A percentile compares a stretch with the other conserved stretches of the same genome.
These are phyloP conservation scores for Dillenia suffruticosa DNA, from an alignment of 164 flowering plant species.

Conservation along the genomic window DNA sequence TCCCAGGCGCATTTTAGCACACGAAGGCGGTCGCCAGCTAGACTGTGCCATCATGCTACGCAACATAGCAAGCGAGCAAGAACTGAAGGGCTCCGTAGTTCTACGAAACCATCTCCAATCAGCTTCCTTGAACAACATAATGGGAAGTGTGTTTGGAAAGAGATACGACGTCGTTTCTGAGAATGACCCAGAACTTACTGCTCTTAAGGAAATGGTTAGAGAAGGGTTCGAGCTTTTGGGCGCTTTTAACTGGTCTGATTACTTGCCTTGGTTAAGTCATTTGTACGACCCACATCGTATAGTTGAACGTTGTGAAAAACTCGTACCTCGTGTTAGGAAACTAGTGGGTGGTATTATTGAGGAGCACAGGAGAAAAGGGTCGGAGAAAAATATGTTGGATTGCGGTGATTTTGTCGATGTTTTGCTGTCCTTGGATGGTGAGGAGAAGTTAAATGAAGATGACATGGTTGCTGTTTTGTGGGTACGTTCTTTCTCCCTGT, in stretches of 20 bases:
- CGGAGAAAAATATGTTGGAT: constrained; percentile 3
- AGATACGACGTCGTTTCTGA: constrained; percentile 21
- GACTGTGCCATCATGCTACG: constrained; percentile 42
- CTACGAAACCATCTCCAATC: constrained; percentile 44
- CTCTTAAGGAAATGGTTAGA: constrained; percentile 45
- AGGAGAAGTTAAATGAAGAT: constrained; percentile 45
- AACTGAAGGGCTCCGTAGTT: constrained; percentile 22
- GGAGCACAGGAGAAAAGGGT: constrained; percentile 20
- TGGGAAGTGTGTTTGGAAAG: constrained; percentile 65
- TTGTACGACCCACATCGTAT: constrained; percentile 49
- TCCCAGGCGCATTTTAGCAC: constrained; percentile 45
- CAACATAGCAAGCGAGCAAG: constrained; percentile 25
- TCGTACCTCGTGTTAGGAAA: constrained; percentile 53
- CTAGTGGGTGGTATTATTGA: constrained; percentile 48
- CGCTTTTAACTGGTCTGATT: constrained; percentile 71
- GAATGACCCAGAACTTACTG: constrained; percentile 16
- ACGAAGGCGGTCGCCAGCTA: constrained; percentile 36
- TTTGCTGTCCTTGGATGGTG: constrained; percentile 49
- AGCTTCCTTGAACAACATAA: constrained; percentile 59
- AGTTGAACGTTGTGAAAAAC: constrained; percentile 30
- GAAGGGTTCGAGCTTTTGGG: constrained; percentile 86
- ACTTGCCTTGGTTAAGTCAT: constrained; percentile 50
- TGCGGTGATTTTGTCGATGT: constrained; percentile 52
- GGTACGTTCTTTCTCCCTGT: constrained; percentile 21
- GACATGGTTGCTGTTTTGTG: constrained; percentile 66